Base-by-base conservation (phyloP, 2,329 filamentous ascomycete genomes). In the Penicillium digitatum region DNA sequence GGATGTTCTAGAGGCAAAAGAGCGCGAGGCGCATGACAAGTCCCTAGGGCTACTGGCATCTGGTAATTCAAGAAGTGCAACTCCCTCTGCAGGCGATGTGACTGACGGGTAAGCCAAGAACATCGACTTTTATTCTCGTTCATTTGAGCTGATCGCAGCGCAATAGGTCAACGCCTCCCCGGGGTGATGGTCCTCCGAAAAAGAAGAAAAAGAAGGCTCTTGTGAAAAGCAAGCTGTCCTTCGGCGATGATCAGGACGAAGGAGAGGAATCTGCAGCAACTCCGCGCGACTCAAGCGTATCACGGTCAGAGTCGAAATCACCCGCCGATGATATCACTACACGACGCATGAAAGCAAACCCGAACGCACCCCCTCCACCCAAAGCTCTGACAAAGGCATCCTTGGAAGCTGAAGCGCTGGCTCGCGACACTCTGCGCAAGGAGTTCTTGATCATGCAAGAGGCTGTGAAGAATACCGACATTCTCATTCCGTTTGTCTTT, bases 401-500 rank as follows among this genome's bases (percentile, higher is more conserved):
- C 0, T 74, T 96, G 39, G 84, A 90, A 37, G 85, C 86, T 24
- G 93, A 96, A 72, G 88, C 90, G 4, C 82, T 88, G 53, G 85
- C 90, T 61, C 82, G 89, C 60, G 90, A 94, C 64, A 75, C 82
- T 14, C 76, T 93, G 47, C 82, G 89, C 10, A 88, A 87, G 58
- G 87, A 97, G 68, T 99, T 96, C 66, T 72, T 95, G 43, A 79
- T 79, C 10, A 82, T 93, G 55, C 94, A 96, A 70, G 90, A 95
- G 58, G 84, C 86, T 0, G 88, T 97, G 62, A 96, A 95, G 75
- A 84, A 85, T 20, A 92, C 91, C 9, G 92, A 96, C 68, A 89
- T 99, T 52, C 81, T 88, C 16, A 87, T 99, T 31, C 94, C 94
- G 0, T 99, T 97, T 72, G 90, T 97, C 3, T 97, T 97, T 70